These are phyloP conservation scores for Rhizopogon rudus DNA, from an alignment of 768 basidiomycete species.

Conservation along the genomic window DNA sequence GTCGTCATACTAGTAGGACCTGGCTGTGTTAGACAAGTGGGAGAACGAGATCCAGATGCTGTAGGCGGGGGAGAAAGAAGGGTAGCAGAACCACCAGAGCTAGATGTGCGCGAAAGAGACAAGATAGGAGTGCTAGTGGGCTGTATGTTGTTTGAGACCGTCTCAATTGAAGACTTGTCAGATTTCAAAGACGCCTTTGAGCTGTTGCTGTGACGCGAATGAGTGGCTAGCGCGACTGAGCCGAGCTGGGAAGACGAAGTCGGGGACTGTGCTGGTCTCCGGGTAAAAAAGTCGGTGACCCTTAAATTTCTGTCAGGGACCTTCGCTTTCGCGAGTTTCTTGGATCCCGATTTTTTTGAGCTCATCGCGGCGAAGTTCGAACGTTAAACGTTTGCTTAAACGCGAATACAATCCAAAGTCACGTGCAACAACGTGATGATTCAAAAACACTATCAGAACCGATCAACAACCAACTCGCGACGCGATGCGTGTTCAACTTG, in stretches of 20 bases:
- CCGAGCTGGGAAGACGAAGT: conserved; percentile 9
- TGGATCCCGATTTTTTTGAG: conserved; percentile 13
- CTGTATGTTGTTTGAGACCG: not conserved
- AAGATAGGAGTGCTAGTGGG: conserved; percentile 16
- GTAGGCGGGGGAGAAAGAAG: not conserved
- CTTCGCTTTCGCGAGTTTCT: conserved; percentile 8
- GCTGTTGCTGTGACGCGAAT: conserved; percentile 5
- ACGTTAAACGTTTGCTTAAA: not conserved
- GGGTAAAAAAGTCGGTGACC: conserved; percentile 45
- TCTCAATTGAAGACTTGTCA: not conserved
- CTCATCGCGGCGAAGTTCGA: not conserved
- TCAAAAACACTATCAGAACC: too few species aligned
- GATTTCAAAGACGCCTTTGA: not conserved
- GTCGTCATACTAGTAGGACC: not conserved
- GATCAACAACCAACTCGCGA: too few species aligned
- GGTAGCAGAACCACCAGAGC: conserved; percentile 16
- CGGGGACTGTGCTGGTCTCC: conserved; percentile 12
- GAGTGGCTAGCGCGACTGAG: conserved; percentile 7
- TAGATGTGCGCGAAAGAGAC: conserved; percentile 18
- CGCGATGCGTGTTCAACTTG: too few species aligned
- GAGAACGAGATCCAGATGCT: conserved; percentile 1
- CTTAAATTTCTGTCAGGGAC: conserved; percentile 13
- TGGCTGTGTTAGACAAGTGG: conserved; percentile 8
- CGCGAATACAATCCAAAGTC: not conserved
- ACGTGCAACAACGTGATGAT: too few species aligned